These are phyloP conservation scores for Eucalyptus polyanthemos DNA, from an alignment of 345 rosid genomes.

Conservation along the genomic window DNA sequence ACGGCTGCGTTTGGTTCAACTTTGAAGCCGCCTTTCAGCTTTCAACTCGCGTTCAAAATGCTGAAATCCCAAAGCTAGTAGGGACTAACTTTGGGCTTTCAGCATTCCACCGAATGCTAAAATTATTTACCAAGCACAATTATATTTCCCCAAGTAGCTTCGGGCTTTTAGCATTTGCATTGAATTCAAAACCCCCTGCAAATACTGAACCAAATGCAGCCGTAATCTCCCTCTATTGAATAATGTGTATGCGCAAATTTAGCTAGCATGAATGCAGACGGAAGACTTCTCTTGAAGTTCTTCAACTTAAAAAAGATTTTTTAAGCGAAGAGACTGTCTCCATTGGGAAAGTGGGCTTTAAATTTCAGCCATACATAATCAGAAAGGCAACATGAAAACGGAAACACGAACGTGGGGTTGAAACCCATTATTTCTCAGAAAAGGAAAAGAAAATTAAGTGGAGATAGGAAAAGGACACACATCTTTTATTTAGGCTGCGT, in stretches of 20 bases:
- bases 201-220: too few relatives aligned
- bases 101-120: too few relatives aligned
- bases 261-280: neutral
- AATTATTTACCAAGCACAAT: too few relatives aligned
- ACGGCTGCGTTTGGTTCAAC: too few relatives aligned
- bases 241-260: neutral
- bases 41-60: too few relatives aligned
- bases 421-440: neutral
- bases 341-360: neutral
- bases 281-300: neutral
- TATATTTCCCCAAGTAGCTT: fast-evolving
- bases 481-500: neutral
- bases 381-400: neutral
- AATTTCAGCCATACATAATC: neutral
- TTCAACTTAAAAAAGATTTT: neutral
- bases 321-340: neutral
- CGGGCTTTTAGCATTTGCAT: too few relatives aligned
- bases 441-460: neutral
- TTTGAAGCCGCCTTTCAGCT: fast-evolving
- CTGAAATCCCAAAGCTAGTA: too few relatives aligned
- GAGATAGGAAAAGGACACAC: neutral
- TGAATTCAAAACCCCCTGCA: fast-evolving
- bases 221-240: neutral
- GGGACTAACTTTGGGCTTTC: too few relatives aligned
- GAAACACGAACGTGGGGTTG: neutral